These are phyloP conservation scores for Arthrobotrys megalospora DNA, from an alignment of 2,329 filamentous ascomycete species.

Conservation along the genomic window DNA sequence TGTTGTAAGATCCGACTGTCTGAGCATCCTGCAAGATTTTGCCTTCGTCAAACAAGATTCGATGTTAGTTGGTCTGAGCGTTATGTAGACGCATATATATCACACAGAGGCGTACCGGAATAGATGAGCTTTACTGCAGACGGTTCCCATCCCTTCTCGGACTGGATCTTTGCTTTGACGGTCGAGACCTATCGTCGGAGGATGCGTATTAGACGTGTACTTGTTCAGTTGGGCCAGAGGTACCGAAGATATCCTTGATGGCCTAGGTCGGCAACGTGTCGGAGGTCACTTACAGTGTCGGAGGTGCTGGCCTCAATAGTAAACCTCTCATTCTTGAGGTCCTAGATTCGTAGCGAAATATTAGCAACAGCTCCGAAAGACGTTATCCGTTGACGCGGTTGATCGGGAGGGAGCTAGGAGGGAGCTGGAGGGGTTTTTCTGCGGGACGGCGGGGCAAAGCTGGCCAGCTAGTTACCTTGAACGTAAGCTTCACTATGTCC, in stretches of 20 bases:
- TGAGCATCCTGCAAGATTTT: slow-evolving; percentile 99
- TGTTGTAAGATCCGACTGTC: slow-evolving; percentile 95
- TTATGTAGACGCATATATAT: not conserved
- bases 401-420: slow-evolving; percentile 49
- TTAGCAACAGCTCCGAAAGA: slow-evolving; percentile 62
- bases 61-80: slow-evolving; percentile 62
- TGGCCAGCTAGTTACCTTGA: slow-evolving; percentile 72
- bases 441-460: slow-evolving; percentile 58
- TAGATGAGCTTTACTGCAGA: slow-evolving; percentile 96
- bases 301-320: slow-evolving; percentile 93
- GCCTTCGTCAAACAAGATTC: slow-evolving; percentile 72
- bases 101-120: slow-evolving; percentile 77
- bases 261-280: slow-evolving; percentile 48
- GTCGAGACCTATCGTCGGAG: slow-evolving; percentile 78
- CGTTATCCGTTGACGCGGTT: slow-evolving; percentile 62
- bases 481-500: slow-evolving; percentile 78
- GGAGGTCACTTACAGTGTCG: slow-evolving; percentile 80
- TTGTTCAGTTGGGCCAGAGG: slow-evolving; percentile 13
- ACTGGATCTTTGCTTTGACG: slow-evolving; percentile 91
- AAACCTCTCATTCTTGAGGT: slow-evolving; percentile 99
- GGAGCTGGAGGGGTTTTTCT: slow-evolving; percentile 62
- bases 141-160: slow-evolving; percentile 94
- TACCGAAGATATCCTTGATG: slow-evolving; percentile 27
- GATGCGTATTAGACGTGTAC: slow-evolving; percentile 58
- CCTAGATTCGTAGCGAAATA: slow-evolving; percentile 72